Conservation (phyloP, 1,284 basidiomycete genomes). For the Neolentinus lepideus region DNA sequence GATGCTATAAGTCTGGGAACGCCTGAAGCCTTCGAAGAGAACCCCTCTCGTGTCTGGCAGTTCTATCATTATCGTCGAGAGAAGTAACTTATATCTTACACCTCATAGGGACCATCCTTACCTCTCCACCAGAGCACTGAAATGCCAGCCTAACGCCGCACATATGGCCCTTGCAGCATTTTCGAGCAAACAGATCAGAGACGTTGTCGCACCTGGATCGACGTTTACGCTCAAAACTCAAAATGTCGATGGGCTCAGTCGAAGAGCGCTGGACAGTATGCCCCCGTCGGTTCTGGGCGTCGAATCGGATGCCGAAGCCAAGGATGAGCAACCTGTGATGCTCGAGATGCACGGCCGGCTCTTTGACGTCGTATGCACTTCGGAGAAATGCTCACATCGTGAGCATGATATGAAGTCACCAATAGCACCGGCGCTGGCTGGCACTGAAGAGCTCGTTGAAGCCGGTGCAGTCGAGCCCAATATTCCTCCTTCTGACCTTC, state of each 20-base stretch:
- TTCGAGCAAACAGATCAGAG: slow-evolving; percentile 29
- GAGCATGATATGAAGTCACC: slow-evolving; percentile 38
- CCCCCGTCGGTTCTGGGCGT: neutral
- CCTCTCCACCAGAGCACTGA: slow-evolving; percentile 30
- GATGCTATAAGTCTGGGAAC: slow-evolving; percentile 52
- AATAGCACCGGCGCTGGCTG: slow-evolving; percentile 41
- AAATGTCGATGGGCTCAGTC: slow-evolving; percentile 59
- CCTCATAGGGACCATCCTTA: neutral
- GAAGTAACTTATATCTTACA: slow-evolving; percentile 23
- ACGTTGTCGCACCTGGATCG: slow-evolving; percentile 30
- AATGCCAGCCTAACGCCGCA: slow-evolving; percentile 47
- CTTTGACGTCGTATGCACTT: slow-evolving; percentile 48
- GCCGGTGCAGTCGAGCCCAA: slow-evolving; percentile 27
- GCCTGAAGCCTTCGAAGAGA: slow-evolving; percentile 43
- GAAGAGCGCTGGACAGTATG: slow-evolving; percentile 23
- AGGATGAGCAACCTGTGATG: slow-evolving; percentile 18
- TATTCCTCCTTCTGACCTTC: slow-evolving; percentile 39
- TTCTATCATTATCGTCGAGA: slow-evolving; percentile 57
- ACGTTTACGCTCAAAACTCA: slow-evolving; percentile 56
- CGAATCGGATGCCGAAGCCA: slow-evolving; percentile 4
- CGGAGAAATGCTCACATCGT: slow-evolving; percentile 29
- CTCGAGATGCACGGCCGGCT: slow-evolving; percentile 64
- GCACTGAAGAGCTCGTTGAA: slow-evolving; percentile 42
- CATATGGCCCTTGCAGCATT: slow-evolving; percentile 45
- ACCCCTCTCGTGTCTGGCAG: slow-evolving; percentile 54